Base-by-base conservation (phyloP, 192 early-diverging fungal species). In the Backusella macrospora region DNA sequence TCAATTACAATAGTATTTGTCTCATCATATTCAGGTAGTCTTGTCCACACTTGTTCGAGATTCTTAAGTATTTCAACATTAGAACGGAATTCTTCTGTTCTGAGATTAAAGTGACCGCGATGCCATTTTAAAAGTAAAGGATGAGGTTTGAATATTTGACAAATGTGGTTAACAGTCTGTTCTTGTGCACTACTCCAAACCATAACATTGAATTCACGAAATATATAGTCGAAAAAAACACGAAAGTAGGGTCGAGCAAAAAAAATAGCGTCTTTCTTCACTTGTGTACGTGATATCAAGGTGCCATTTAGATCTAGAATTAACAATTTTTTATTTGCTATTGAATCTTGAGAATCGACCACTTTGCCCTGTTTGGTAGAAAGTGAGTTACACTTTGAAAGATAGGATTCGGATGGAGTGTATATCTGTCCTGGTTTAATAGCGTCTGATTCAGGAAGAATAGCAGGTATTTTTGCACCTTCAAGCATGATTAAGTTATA, bases 261-360 rank as follows among this genome's bases (percentile, higher is more conserved):
- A 4, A 52, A 59, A 4, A 10, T 26, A 2, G 21, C 21, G 0
- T 9, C 10, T 23, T n/a, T 23, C 21, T 13, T 23, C 10, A 34
- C 2, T 59, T 18, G 23, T 13, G 7, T 18, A 12, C 18, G 23
- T 10, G 23, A 59, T 59, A 59, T 23, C 10, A 59, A 26, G 4
- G 52, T 59, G 21, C 52, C 52, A 59, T 59, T 59, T 8, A 59
- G 52, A 59, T 59, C 52, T 5, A 59, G 52, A 13, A 59, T 23
- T 9, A 59, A 23, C 7, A 59, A 10, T 10, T 59, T 59, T 34
- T 34, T 34, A 2, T 34, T 34, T 34, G 29, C 29, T 34, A 34
- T 34, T 34, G 29, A 34, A 34, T 34, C 29, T 34, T 34, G 0
- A 34, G 29, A 0, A 34, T 34, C 29, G 29, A 2, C 0, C 2